phyloP scores from a whole-genome alignment of 1,139 yeast genomes.

The Geotrichum macrosporum region DNA sequence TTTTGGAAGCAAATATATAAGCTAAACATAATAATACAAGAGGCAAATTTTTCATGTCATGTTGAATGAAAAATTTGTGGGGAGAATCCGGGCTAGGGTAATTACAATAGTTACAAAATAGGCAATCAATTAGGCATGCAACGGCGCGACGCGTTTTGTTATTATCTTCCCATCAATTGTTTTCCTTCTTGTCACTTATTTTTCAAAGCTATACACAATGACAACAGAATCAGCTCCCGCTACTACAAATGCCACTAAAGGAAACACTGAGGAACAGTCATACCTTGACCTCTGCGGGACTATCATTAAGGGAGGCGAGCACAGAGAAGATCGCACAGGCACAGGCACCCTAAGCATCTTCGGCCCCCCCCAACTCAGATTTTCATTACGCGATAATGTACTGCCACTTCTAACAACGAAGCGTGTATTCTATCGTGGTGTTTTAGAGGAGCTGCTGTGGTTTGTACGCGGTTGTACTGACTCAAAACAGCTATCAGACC shows the following conservation, averaged over 20 bases:
- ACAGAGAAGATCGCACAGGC: conserved; percentile 93
- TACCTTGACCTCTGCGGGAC: conserved; percentile 75
- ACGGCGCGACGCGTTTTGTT: conserved; percentile 11
- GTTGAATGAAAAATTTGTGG: too few species aligned
- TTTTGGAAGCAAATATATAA: too few species aligned
- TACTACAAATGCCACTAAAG: neutral
- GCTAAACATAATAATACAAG: too few species aligned
- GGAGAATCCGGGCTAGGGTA: too few species aligned
- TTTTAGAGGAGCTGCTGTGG: conserved; percentile 88
- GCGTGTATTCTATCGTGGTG: conserved; percentile 84
- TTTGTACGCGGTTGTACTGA: conserved; percentile 87
- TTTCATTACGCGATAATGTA: conserved; percentile 62
- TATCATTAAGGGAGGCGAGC: conserved; percentile 80
- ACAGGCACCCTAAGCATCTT: conserved; percentile 88
- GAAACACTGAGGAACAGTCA: conserved; percentile 66
- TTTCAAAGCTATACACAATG: too few species aligned
- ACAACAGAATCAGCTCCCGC: neutral
- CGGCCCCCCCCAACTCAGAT: conserved; percentile 94
- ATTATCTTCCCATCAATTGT: neutral
- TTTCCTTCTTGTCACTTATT: too few species aligned
- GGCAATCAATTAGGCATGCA: too few species aligned
- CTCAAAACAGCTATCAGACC: conserved; percentile 67
- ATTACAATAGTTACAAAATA: too few species aligned
- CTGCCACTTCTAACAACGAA: conserved; percentile 92
- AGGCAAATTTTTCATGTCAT: conserved; percentile 1